Percentiles rank a stretch among this genome's conserved stretches.
Evolutionary conservation across 2,329 filamentous ascomycete genomes (phyloP).

Genomic region (Fusarium sp.): DNA sequence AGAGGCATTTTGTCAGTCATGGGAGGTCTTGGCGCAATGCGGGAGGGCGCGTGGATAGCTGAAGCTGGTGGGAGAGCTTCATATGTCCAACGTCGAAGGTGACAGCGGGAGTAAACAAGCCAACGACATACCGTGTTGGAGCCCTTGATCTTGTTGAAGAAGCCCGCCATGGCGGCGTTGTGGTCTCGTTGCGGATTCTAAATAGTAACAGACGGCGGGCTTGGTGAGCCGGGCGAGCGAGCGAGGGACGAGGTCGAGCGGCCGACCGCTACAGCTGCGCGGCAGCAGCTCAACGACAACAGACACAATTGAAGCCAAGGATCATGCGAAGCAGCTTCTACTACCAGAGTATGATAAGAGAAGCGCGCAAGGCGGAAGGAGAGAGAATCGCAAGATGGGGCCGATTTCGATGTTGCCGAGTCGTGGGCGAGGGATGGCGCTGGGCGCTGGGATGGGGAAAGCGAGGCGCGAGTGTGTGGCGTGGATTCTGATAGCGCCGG

Average conservation of each 20-base stretch:
- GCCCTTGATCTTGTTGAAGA: slow-evolving; percentile 67
- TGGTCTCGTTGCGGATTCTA: slow-evolving; percentile 31
- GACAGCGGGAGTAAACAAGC: slow-evolving; percentile 6
- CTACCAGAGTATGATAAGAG: slow-evolving; percentile 4
- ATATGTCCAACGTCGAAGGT: slow-evolving; percentile 8
- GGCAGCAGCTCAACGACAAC: slow-evolving; percentile 47
- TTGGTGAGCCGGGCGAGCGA: slow-evolving; percentile 35
- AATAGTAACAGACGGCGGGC: slow-evolving; percentile 24
- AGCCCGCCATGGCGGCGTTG: slow-evolving; percentile 59
- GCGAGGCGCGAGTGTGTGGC: slow-evolving; percentile 39
- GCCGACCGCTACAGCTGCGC: slow-evolving; percentile 49
- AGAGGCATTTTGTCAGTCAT: slow-evolving; percentile 48
- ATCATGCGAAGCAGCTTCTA: slow-evolving; percentile 41
- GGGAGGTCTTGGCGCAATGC: slow-evolving; percentile 29
- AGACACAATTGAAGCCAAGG: slow-evolving; percentile 37
- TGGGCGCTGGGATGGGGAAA: slow-evolving; percentile 17
- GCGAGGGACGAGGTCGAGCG: slow-evolving; percentile 30
- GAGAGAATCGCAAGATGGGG: slow-evolving; percentile 19
- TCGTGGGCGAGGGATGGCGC: slow-evolving; percentile 30
- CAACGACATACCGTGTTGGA: slow-evolving; percentile 60
- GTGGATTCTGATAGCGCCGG: slow-evolving; percentile 40
- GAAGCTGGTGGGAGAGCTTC: slow-evolving; percentile 37
- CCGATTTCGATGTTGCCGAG: slow-evolving; percentile 28
- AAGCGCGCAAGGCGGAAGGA: slow-evolving; percentile 13
- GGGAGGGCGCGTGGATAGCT: neutral